Conservation (phyloP, 2,329 filamentous ascomycete species). For the Fusarium transvaalense region DNA sequence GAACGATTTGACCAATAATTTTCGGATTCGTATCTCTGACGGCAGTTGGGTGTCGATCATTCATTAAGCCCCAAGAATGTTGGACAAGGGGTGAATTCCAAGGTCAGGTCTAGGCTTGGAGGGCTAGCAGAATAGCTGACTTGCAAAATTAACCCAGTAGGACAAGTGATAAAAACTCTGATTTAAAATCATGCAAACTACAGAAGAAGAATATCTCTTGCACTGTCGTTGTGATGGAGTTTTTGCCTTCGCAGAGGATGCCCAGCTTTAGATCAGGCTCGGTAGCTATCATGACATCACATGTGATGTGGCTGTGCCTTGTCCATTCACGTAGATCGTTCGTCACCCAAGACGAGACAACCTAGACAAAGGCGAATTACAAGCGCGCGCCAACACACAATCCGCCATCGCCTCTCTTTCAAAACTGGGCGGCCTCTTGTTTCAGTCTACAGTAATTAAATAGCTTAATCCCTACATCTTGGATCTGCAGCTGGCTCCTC, state of each 20-base stretch:
- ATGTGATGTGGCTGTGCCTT: conserved; percentile 52
- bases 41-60: conserved; percentile 42
- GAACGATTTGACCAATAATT: conserved; percentile 15
- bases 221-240: not conserved
- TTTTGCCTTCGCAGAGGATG: not conserved
- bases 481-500: not conserved
- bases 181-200: not conserved
- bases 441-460: conserved; percentile 17
- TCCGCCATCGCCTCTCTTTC: conserved; percentile 18
- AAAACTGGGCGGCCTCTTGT: conserved; percentile 40
- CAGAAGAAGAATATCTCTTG: not conserved
- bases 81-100: conserved; percentile 28
- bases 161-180: not conserved
- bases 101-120: not conserved
- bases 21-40: conserved; percentile 32
- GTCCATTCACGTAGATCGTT: conserved; percentile 22
- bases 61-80: conserved; percentile 4
- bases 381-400: conserved; percentile 46
- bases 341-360: conserved; percentile 38
- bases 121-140: not conserved
- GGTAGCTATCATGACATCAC: conserved; percentile 50
- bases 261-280: conserved; percentile 14
- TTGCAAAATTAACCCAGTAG: not conserved
- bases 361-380: conserved; percentile 42
- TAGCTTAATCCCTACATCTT: conserved; percentile 13